Evolutionary conservation across 805 yeast genomes (phyloP).

Genomic region (Osmozyma mogii): DNA sequence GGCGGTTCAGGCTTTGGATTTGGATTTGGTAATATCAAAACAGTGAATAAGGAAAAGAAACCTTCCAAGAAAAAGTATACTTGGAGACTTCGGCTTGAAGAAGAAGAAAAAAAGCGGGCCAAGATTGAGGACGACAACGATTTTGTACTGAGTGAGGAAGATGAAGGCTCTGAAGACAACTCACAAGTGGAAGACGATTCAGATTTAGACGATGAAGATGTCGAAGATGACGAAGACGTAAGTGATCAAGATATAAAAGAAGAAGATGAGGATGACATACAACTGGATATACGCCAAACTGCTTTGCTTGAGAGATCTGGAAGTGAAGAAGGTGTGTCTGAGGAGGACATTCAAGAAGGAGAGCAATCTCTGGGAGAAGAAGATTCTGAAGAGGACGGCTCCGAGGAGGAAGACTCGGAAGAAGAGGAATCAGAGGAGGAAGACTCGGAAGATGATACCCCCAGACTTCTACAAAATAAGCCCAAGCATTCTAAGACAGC

Average conservation of each 20-base stretch:
- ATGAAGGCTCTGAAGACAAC: slow-evolving; percentile 6
- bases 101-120: slow-evolving; percentile 28
- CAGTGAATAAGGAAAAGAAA: slow-evolving; percentile 26
- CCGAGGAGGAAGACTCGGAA: slow-evolving; percentile 23
- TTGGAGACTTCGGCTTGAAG: slow-evolving; percentile 48
- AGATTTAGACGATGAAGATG: slow-evolving; percentile 14
- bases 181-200: background rate
- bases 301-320: too few relatives aligned
- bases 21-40: slow-evolving; percentile 51
- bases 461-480: slow-evolving; percentile 29
- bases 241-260: slow-evolving; percentile 2
- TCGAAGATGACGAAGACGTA: slow-evolving; percentile 1
- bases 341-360: slow-evolving; percentile 12
- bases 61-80: slow-evolving; percentile 45
- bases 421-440: slow-evolving; percentile 23
- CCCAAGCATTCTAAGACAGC: slow-evolving; percentile 39
- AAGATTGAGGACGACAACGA: slow-evolving; percentile 56
- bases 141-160: slow-evolving; percentile 37
- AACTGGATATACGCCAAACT: too few relatives aligned
- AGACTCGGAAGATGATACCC: slow-evolving; percentile 21
- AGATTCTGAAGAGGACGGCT: slow-evolving; percentile 18
- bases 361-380: slow-evolving; percentile 6
- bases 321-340: slow-evolving; percentile 12
- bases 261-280: slow-evolving; percentile 16
- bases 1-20: slow-evolving; percentile 65